Percentiles rank a stretch among this genome's conserved stretches.
Evolutionary conservation across 306 rosid species (phyloP).

Genomic region (Dalbergia cochinchinensis): DNA sequence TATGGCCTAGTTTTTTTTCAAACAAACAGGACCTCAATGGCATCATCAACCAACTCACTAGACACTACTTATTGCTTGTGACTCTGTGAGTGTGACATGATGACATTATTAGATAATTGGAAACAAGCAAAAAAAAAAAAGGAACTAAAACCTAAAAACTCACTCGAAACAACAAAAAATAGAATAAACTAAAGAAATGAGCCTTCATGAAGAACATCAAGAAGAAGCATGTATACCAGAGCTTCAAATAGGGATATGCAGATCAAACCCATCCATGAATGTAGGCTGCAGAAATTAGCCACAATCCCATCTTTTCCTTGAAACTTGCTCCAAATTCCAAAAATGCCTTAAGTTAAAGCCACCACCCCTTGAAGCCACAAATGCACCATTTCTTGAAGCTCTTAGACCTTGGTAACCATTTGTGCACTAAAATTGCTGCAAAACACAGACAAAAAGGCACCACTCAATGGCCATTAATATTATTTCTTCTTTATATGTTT

Average conservation of each 20-base stretch:
- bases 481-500: neutral
- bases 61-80: too few relatives aligned
- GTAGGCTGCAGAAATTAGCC: conserved; percentile 85
- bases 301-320: conserved; percentile 70
- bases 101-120: too few relatives aligned
- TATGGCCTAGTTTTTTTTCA: too few relatives aligned
- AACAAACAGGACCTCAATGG: too few relatives aligned
- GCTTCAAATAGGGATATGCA: conserved; percentile 74
- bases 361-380: conserved; percentile 87
- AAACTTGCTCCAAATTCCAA: conserved; percentile 86
- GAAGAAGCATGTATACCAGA: conserved; percentile 62
- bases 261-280: conserved; percentile 98
- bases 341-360: conserved; percentile 74
- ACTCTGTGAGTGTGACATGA: too few relatives aligned
- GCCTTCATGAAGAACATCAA: too few relatives aligned
- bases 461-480: conserved; percentile 38
- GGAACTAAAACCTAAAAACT: too few relatives aligned
- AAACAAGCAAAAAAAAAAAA: too few relatives aligned
- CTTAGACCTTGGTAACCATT: conserved; percentile 86
- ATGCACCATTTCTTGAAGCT: conserved; percentile 83
- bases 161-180: too few relatives aligned
- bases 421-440: conserved; percentile 80
- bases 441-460: neutral
- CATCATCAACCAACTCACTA: too few relatives aligned
- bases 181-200: too few relatives aligned